A percentile compares a stretch with the other conserved stretches of the same genome.
These are phyloP conservation scores for Apiosordaria backusii DNA, from an alignment of 495 filamentous ascomycete species.

Conservation along the genomic window DNA sequence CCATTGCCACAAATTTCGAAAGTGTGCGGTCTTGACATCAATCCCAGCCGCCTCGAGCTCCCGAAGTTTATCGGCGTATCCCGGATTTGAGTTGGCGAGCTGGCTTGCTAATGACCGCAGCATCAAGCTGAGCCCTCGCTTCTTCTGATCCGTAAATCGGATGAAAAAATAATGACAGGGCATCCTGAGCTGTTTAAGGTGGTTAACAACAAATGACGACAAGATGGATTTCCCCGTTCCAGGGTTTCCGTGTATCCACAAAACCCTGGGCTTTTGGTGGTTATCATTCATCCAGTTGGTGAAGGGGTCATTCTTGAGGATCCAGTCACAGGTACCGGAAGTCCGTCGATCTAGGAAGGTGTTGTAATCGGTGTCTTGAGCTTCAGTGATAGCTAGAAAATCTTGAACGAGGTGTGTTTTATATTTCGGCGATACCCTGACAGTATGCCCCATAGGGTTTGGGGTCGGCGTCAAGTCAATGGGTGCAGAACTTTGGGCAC, in stretches of 20 bases:
- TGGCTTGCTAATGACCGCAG: conserved; percentile 36
- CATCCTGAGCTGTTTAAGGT: conserved; percentile 22
- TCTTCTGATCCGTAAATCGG: conserved; percentile 22
- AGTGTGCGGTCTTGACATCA: conserved; percentile 25
- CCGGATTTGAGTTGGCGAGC: conserved; percentile 22
- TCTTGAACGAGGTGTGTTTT: too few species aligned
- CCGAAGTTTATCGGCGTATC: conserved; percentile 26
- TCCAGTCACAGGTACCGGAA: conserved; percentile 38
- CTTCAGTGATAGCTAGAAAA: conserved; percentile 19
- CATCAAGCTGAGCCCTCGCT: conserved; percentile 18
- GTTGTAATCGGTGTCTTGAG: conserved; percentile 33
- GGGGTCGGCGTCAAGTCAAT: too few species aligned
- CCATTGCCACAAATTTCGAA: conserved; percentile 38
- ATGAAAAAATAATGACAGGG: conserved; percentile 40
- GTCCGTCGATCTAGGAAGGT: conserved; percentile 38
- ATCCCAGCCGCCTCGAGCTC: conserved; percentile 19
- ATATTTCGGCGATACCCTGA: too few species aligned
- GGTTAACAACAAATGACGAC: conserved; percentile 32
- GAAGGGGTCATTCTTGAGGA: conserved; percentile 25
- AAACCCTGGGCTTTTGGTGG: conserved; percentile 13
- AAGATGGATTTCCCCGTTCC: conserved; percentile 40
- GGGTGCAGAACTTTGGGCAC: too few species aligned
- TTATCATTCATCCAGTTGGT: conserved; percentile 21
- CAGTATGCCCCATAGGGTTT: too few species aligned
- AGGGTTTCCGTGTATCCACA: conserved; percentile 33